These are phyloP conservation scores for Syzygium oleosum DNA, from an alignment of 345 rosid species.

Conservation along the genomic window DNA sequence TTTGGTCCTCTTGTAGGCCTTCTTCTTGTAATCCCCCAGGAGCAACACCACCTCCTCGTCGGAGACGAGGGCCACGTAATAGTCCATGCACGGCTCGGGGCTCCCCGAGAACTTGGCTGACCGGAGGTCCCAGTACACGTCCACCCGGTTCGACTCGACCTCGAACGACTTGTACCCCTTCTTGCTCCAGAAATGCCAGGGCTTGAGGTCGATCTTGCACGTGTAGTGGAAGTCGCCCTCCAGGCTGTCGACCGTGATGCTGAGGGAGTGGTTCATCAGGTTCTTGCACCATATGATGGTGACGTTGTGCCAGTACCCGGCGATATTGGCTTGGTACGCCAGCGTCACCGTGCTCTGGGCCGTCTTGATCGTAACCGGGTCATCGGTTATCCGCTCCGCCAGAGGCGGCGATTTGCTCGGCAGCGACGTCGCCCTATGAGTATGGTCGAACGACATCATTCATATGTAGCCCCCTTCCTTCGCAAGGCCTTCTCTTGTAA, in stretches of 20 bases:
- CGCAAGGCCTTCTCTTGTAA: neutral
- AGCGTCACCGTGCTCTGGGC: constrained; percentile 76
- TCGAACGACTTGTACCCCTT: constrained; percentile 64
- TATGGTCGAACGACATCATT: constrained; percentile 16
- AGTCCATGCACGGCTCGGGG: constrained; percentile 73
- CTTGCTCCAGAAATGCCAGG: constrained; percentile 90
- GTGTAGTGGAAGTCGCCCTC: constrained; percentile 46
- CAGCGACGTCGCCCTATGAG: constrained; percentile 12
- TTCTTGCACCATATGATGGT: constrained; percentile 69
- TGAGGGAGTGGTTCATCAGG: constrained; percentile 62
- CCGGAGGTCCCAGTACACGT: constrained; percentile 79
- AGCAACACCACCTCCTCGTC: constrained; percentile 81
- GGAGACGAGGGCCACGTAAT: constrained; percentile 70
- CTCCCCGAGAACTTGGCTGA: constrained; percentile 65
- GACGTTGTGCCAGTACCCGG: constrained; percentile 53
- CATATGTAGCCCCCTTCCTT: neutral
- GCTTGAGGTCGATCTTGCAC: constrained; percentile 73
- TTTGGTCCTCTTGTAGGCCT: constrained; percentile 78
- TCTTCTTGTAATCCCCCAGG: constrained; percentile 77
- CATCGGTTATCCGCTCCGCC: constrained; percentile 44
- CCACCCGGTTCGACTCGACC: constrained; percentile 57
- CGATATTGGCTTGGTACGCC: constrained; percentile 60
- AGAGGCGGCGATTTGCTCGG: constrained; percentile 6
- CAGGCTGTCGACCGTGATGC: constrained; percentile 46
- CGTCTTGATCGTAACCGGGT: constrained; percentile 30